Evolutionary conservation across 2,329 filamentous ascomycete genomes (phyloP).

Genomic region (Penicillium sp.): DNA sequence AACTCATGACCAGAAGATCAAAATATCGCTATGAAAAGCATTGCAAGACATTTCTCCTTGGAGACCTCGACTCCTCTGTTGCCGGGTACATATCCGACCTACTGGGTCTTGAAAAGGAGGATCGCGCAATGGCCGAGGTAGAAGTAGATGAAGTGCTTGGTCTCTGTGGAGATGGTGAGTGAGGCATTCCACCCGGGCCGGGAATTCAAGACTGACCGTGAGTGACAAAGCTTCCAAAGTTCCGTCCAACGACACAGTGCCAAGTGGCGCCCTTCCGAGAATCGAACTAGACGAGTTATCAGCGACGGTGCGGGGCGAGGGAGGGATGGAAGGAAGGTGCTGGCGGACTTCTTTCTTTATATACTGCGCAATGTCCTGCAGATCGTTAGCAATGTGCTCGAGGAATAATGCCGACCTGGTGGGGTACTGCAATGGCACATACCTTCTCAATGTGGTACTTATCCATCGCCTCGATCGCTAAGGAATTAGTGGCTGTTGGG

Average conservation of each 20-base stretch:
- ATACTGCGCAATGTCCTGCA: slow-evolving; percentile 86
- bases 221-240: slow-evolving; percentile 98
- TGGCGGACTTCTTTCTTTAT: slow-evolving; percentile 85
- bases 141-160: slow-evolving; percentile 99
- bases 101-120: slow-evolving; percentile 98
- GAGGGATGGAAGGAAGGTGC: slow-evolving; percentile 8
- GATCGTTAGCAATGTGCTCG: slow-evolving; percentile 13
- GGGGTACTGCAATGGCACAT: slow-evolving; percentile 9
- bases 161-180: slow-evolving; percentile 60
- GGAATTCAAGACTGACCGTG: slow-evolving; percentile 65
- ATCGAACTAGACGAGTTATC: slow-evolving; percentile 68
- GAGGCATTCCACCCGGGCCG: background rate
- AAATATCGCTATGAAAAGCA: slow-evolving; percentile 15
- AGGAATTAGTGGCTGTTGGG: slow-evolving; percentile 28
- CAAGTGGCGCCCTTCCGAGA: slow-evolving; percentile 95
- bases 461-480: slow-evolving; percentile 69
- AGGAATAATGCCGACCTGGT: background rate
- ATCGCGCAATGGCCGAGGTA: slow-evolving; percentile 98
- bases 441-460: slow-evolving; percentile 72
- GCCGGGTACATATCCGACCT: slow-evolving; percentile 3
- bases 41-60: slow-evolving; percentile 3
- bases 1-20: slow-evolving; percentile 12
- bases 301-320: slow-evolving; percentile 17
- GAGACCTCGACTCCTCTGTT: background rate
- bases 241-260: slow-evolving; percentile 98